phyloP scores from a whole-genome alignment of 2,329 filamentous ascomycete genomes.

The Colletotrichum brevisporum region DNA sequence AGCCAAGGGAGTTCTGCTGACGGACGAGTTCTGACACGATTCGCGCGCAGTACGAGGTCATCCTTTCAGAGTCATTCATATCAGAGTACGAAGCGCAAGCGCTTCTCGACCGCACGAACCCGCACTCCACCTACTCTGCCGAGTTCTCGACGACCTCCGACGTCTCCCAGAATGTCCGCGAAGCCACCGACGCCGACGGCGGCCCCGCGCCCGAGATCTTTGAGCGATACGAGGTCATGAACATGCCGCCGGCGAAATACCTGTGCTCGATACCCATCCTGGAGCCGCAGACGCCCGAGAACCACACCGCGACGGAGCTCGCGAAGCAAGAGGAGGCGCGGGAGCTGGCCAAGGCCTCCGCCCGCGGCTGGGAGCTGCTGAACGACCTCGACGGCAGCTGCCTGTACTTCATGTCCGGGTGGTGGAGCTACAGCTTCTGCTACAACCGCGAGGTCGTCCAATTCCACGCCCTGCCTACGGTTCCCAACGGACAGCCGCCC shows the following conservation, averaged over 20 bases:
- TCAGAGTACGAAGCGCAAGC: constrained; percentile 77
- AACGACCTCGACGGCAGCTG: constrained; percentile 83
- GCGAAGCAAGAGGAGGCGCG: constrained; percentile 82
- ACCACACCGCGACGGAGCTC: constrained; percentile 76
- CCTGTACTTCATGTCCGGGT: constrained; percentile 85
- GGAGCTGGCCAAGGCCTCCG: constrained; percentile 82
- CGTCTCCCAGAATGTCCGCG: constrained; percentile 52
- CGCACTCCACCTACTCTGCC: constrained; percentile 56
- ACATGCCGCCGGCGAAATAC: constrained; percentile 78
- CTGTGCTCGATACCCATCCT: constrained; percentile 88
- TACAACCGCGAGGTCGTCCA: constrained; percentile 90
- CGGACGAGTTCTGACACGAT: constrained; percentile 10
- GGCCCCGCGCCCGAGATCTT: constrained; percentile 47
- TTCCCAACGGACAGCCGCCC: constrained; percentile 78
- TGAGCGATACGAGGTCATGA: constrained; percentile 80
- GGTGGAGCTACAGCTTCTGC: constrained; percentile 98
- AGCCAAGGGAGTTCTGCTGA: constrained; percentile 11
- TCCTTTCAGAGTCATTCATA: constrained; percentile 81
- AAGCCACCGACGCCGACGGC: constrained; percentile 51
- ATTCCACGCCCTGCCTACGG: constrained; percentile 85
- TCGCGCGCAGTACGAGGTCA: constrained; percentile 78
- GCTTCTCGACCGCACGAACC: constrained; percentile 63
- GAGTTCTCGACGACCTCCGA: constrained; percentile 58
- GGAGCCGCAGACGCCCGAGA: constrained; percentile 67
- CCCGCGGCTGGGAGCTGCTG: constrained; percentile 85